These are phyloP conservation scores for Plasmopara viticola DNA, from an alignment of 352 stramenopile species.

Conservation along the genomic window DNA sequence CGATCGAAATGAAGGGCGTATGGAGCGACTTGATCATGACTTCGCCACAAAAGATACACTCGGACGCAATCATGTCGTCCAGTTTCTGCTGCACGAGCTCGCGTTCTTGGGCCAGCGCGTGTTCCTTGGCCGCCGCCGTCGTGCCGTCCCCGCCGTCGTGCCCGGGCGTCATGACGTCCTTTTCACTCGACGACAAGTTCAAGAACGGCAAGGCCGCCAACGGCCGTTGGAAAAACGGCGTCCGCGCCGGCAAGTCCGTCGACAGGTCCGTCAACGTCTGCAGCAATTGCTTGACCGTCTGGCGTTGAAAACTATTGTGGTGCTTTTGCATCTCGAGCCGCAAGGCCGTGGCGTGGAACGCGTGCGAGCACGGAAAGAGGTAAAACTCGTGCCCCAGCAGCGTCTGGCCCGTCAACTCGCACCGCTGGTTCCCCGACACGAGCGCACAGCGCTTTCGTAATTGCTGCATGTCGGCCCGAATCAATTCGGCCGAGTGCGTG, in stretches of 20 bases:
- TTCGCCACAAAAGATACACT: conserved; percentile 93
- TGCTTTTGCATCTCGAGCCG: conserved; percentile 87
- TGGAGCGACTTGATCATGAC: conserved; percentile 95
- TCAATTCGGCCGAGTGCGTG: conserved; percentile 85
- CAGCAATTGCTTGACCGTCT: conserved; percentile 87
- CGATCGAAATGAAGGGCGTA: conserved; percentile 84
- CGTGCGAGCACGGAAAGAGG: conserved; percentile 91
- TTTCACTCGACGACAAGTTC: conserved; percentile 64
- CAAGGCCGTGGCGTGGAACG: conserved; percentile 89
- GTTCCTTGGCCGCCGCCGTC: conserved; percentile 56
- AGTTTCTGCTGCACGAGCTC: conserved; percentile 90
- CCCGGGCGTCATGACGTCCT: conserved; percentile 55
- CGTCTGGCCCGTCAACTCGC: conserved; percentile 85
- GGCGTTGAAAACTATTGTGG: conserved; percentile 81
- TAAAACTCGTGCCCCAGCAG: conserved; percentile 91
- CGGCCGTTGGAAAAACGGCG: conserved; percentile 73
- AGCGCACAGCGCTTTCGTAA: conserved; percentile 81
- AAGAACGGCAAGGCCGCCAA: conserved; percentile 54
- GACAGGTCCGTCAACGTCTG: conserved; percentile 85
- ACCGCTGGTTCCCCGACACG: conserved; percentile 84
- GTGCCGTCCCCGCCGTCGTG: conserved; percentile 31
- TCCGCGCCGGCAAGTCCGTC: conserved; percentile 58
- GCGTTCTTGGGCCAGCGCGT: conserved; percentile 76
- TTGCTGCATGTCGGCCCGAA: conserved; percentile 86
- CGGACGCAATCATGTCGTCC: conserved; percentile 91